Evolutionary conservation across 345 rosid species (phyloP).

Genomic region (Linum lewisii): DNA sequence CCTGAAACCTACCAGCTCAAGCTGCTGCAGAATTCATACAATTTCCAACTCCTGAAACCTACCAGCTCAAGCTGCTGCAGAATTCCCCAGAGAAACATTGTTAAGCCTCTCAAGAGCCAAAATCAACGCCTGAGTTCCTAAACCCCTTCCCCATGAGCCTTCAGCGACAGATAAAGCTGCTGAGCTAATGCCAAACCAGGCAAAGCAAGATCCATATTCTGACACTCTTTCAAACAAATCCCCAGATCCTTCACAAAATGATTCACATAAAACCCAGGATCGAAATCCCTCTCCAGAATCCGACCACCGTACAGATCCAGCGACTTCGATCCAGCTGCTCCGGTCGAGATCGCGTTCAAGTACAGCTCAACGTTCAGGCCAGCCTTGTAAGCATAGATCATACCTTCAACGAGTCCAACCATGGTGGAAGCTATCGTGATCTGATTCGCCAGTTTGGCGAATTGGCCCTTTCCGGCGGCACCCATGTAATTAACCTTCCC

Average conservation of each 20-base stretch:
- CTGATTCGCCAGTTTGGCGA: constrained; percentile 72
- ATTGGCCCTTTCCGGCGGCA: constrained; percentile 64
- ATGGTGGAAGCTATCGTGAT: constrained; percentile 71
- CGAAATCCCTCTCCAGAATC: constrained; percentile 74
- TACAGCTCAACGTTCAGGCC: constrained; percentile 60
- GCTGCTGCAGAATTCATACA: no score
- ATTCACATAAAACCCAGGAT: constrained; percentile 74
- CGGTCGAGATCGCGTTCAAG: constrained; percentile 49
- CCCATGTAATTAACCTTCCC: constrained; percentile 87
- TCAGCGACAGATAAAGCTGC: constrained; percentile 83
- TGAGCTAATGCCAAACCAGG: constrained; percentile 84
- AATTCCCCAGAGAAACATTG: constrained; percentile 40
- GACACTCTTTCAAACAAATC: constrained; percentile 78
- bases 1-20: no score
- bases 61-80: no score
- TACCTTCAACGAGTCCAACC: constrained; percentile 81
- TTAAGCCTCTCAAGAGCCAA: constrained; percentile 81
- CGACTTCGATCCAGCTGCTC: constrained; percentile 73
- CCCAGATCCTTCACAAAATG: constrained; percentile 90
- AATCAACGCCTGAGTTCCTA: constrained; percentile 74
- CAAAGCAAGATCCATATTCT: constrained; percentile 76
- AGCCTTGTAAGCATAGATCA: constrained; percentile 60
- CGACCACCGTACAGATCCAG: constrained; percentile 52
- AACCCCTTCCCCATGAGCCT: constrained; percentile 80
- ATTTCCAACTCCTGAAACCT: no score